Base-by-base conservation (phyloP, 2,329 filamentous ascomycete species). In the Paraconiothyrium brasiliense region DNA sequence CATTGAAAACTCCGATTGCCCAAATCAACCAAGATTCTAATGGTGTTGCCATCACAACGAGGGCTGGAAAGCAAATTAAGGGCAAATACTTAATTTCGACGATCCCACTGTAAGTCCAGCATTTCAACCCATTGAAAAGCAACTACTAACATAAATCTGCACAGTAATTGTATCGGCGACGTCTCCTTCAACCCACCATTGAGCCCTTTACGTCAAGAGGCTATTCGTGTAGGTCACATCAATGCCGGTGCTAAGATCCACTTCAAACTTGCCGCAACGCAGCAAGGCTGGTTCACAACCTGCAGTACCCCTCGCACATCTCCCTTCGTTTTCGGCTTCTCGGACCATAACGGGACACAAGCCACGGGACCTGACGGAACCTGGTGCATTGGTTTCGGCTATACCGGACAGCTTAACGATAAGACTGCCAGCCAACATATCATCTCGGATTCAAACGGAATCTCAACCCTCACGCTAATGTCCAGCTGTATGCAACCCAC, bases 181-280 rank as follows among this genome's bases (percentile, higher is more conserved):
- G 59, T 78, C 13, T 20, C 43, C 2, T 78, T 79, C 59, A 39
- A 63, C 30, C 74, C 74, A 34, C 69, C 75, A 2, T 55, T 78
- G 0, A 51, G 57, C 1, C 41, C 65, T 1, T 34, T 72, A 10
- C 69, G 69, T 30, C 63, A 69, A 22, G 61, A 69, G 43, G 76
- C 71, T 1, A 62, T 71, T n/a, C 27, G 54, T 1, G 30, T 51
- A 1, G 72, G 71, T 3, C 73, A 78, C 51, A 67, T 73, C 24
- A 78, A 76, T 64, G 57, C 65, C 16, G 67, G 69, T 6, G 62
- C 70, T 3, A 78, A 77, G 47, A 67, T 75, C 37, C 73, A 76
- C 27, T 32, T 51, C 22, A 24, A 14, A 7, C 34, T 58, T 35
- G 35, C 39, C 47, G 11, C 10, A 16, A 37, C 50, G 16, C 9